Evolutionary conservation across 2,329 filamentous ascomycete species (phyloP).

Genomic region (Penicillium oxalicum): DNA sequence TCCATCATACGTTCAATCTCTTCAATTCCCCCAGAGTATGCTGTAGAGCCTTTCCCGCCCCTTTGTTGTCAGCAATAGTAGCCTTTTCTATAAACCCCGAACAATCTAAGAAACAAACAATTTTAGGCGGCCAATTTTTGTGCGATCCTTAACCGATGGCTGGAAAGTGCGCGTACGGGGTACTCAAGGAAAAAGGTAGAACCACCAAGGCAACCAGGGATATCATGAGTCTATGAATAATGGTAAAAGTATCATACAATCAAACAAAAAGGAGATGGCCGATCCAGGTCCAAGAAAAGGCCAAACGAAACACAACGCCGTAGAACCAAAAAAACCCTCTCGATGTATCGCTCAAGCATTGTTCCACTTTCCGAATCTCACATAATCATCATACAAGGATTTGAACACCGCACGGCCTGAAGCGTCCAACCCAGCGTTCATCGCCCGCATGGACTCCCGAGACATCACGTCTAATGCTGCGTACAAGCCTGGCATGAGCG

Average conservation of each 20-base stretch:
- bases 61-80: too few species aligned
- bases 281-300: too few species aligned
- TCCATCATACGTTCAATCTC: too few species aligned
- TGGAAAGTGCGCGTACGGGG: too few species aligned
- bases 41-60: too few species aligned
- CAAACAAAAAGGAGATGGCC: neutral
- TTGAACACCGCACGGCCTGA: slow-evolving; percentile 50
- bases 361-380: slow-evolving; percentile 44
- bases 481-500: slow-evolving; percentile 48
- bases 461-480: slow-evolving; percentile 50
- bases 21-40: too few species aligned
- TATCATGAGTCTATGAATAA: slow-evolving; percentile 19
- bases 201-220: slow-evolving; percentile 17
- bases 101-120: too few species aligned
- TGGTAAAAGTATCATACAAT: slow-evolving; percentile 14
- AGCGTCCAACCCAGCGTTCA: slow-evolving; percentile 49
- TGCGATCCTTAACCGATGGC: too few species aligned
- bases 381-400: slow-evolving; percentile 49
- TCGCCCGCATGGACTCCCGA: slow-evolving; percentile 44
- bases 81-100: too few species aligned
- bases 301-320: neutral
- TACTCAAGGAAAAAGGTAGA: too few species aligned
- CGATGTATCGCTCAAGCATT: slow-evolving; percentile 29
- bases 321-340: neutral
- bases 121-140: too few species aligned